Conservation (phyloP, 2,329 filamentous ascomycete species). For the Chaetomium olivaceum region DNA sequence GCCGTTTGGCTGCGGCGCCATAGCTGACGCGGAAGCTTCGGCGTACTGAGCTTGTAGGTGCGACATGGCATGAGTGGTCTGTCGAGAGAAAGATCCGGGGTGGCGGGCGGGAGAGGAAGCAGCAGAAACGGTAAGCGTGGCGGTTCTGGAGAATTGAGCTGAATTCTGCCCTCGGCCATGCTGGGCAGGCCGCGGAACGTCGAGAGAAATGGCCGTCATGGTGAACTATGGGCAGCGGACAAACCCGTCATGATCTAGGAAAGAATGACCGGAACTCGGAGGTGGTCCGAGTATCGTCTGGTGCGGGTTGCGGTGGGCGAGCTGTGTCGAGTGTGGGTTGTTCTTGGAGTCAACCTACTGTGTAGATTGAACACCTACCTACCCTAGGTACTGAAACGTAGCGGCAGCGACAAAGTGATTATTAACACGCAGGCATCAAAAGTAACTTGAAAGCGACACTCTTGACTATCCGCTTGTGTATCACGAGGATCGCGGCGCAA, state of each 20-base stretch:
- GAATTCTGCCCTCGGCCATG: constrained; percentile 24
- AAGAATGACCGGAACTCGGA: neutral
- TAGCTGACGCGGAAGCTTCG: constrained; percentile 23
- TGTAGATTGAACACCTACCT: too few species aligned
- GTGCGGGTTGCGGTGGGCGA: neutral
- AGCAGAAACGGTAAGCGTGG: constrained; percentile 18
- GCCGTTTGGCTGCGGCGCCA: constrained; percentile 11
- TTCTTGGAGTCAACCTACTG: too few species aligned
- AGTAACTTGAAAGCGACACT: neutral
- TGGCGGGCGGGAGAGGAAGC: constrained; percentile 27
- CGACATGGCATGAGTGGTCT: constrained; percentile 28
- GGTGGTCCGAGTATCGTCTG: neutral
- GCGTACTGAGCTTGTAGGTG: constrained; percentile 28
- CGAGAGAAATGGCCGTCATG: constrained; percentile 33
- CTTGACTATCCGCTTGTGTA: neutral
- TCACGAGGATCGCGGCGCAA: neutral
- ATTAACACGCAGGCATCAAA: constrained; percentile 5
- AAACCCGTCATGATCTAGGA: constrained; percentile 25
- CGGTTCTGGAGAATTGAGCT: constrained; percentile 22
- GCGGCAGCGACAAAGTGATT: neutral
- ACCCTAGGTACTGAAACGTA: neutral
- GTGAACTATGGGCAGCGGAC: constrained; percentile 16
- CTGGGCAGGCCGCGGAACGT: constrained; percentile 23
- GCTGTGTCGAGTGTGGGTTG: neutral
- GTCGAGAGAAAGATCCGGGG: constrained; percentile 25